Evolutionary conservation across 768 basidiomycete species (phyloP).

Genomic region (Kwoniella sp.): DNA sequence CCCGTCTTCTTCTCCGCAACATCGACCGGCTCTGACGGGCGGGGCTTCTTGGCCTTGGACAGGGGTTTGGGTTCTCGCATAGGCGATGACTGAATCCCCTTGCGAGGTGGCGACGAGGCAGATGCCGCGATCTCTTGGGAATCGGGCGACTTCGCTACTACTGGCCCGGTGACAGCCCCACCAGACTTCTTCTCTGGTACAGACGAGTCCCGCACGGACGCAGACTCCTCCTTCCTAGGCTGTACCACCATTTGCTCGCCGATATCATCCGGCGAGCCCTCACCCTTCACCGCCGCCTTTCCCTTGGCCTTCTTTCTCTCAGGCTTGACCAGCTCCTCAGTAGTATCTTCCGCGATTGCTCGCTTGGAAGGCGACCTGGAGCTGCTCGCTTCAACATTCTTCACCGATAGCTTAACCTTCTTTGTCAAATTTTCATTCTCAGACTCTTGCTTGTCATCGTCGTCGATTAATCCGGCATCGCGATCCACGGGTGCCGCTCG

Average conservation of each 20-base stretch:
- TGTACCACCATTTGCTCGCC: not conserved
- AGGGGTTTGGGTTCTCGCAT: not conserved
- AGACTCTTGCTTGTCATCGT: not conserved
- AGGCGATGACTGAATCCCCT: not conserved
- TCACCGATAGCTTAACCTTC: not conserved
- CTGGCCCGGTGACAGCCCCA: no score
- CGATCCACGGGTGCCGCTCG: not conserved
- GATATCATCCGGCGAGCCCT: not conserved
- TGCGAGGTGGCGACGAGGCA: not conserved
- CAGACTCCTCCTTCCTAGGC: not conserved
- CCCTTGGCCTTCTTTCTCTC: conserved; percentile 5
- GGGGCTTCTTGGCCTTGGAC: conserved; percentile 4
- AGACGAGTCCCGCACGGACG: not conserved
- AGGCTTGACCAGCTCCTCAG: not conserved
- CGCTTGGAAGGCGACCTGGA: not conserved
- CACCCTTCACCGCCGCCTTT: not conserved
- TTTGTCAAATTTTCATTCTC: not conserved
- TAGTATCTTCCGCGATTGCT: not conserved
- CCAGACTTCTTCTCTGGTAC: not conserved
- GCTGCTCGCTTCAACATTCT: not conserved
- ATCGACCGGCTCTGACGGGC: not conserved
- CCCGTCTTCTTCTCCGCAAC: not conserved
- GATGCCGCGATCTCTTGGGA: not conserved
- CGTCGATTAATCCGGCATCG: not conserved
- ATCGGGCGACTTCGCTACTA: not conserved